A percentile compares a stretch with the other conserved stretches of the same genome.
Evolutionary conservation across 148 eudicot species (phyloP).

Genomic region (Vaccinium darrowii): DNA sequence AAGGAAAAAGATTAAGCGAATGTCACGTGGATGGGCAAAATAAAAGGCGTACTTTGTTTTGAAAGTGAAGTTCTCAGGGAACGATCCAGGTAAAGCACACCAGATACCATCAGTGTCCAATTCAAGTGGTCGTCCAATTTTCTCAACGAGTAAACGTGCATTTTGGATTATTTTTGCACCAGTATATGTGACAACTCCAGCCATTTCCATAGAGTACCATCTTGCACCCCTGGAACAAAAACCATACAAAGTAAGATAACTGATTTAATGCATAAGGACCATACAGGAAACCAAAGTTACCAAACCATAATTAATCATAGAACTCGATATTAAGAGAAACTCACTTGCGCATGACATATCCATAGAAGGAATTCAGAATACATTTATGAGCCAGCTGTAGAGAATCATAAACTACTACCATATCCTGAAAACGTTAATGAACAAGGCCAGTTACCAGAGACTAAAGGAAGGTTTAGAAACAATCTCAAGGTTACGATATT

Average conservation of each 20-base stretch:
- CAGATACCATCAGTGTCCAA: conserved; percentile 98
- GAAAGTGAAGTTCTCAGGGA: conserved; percentile 95
- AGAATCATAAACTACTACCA: conserved; percentile 99
- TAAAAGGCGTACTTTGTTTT: conserved; percentile 64
- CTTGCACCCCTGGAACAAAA: conserved; percentile 77
- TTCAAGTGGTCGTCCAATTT: conserved; percentile 96
- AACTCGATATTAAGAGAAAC: conserved; percentile 16
- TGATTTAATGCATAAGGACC: not conserved
- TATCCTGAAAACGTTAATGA: conserved; percentile 57
- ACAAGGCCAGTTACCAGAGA: conserved; percentile 1
- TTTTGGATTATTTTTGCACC: conserved; percentile 99
- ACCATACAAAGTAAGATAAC: conserved; percentile 5
- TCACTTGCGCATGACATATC: conserved; percentile 99
- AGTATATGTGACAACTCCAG: conserved; percentile 97
- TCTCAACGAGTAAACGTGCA: conserved; percentile 90
- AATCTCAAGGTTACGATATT: not conserved
- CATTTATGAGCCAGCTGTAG: conserved; percentile 99
- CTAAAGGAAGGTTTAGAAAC: not conserved
- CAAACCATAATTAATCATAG: conserved; percentile 9
- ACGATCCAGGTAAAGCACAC: conserved; percentile 96
- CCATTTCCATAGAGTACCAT: conserved; percentile 99
- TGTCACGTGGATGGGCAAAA: not conserved
- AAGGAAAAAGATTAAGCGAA: not conserved
- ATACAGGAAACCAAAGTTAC: conserved; percentile 4
- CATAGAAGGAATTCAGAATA: conserved; percentile 95